Base-by-base conservation (phyloP, 1,284 basidiomycete genomes). In the Mixia osmundae region DNA sequence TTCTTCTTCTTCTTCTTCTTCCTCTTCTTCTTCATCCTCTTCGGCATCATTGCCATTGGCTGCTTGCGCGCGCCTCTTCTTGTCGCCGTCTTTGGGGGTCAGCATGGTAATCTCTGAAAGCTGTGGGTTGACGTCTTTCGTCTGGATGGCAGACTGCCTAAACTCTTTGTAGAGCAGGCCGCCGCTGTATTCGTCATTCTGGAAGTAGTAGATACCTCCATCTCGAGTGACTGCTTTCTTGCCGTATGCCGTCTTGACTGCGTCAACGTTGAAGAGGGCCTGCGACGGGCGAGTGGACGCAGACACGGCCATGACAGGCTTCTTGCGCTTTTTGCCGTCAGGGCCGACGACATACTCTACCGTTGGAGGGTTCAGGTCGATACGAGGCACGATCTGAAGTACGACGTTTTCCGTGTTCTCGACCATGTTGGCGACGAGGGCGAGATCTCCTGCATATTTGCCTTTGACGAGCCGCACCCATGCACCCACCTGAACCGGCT, bases 131-230 rank as follows among this genome's bases (percentile, higher is more conserved):
- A 97, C 76, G 49, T 87, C 76, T 48, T 95, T 89, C 31, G 76
- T 61, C 40, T 73, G 69, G 30, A 97, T 61, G 0, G 70, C 71
- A 28, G 66, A 70, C 33, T 89, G 60, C 50, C 78, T 76, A 64
- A 94, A 74, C 54, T 97, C 89, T 60, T 95, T 95, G 61, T 94
- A 78, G 50, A 91, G 72, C 59, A 89, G 94, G 3, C 89, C 91
- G 41, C 94, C 76, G 47, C 71, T 72, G 63, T 77, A 97, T 6
- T 82, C 83, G 54, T 97, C 89, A 50, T 73, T 74, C 50, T 80
- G 76, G 61, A 95, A 97, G 35, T 80, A 68, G 24, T 67, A 64
- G 43, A 70, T 69, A 35, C 71, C 71, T 23, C 45, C 47, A 20
- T 48, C 47, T 50, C 71, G 71, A 25, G 69, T 65, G 18, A 85